Percentiles rank a stretch among this genome's conserved stretches.
Evolutionary conservation across 2,329 filamentous ascomycete species (phyloP).

Genomic region (Basipetospora chlamydospora): DNA sequence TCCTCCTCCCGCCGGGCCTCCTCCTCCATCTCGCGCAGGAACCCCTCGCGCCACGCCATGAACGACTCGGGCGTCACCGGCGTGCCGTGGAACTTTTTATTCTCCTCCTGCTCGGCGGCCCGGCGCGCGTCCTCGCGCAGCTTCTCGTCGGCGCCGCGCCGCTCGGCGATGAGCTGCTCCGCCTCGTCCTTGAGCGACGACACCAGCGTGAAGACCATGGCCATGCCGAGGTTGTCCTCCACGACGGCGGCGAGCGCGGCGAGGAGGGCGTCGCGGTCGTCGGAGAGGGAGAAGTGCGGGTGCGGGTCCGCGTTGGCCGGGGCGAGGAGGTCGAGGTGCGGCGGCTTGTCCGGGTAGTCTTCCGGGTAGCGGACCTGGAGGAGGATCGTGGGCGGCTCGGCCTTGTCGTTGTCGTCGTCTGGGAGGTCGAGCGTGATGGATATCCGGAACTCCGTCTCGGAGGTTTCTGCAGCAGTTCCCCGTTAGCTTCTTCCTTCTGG

Average conservation of each 20-base stretch:
- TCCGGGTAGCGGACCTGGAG: slow-evolving; percentile 83
- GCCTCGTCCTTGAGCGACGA: slow-evolving; percentile 78
- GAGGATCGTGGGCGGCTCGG: slow-evolving; percentile 56
- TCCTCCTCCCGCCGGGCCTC: slow-evolving; percentile 53
- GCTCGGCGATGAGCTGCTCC: slow-evolving; percentile 67
- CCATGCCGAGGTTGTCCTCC: slow-evolving; percentile 89
- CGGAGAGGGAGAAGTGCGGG: slow-evolving; percentile 61
- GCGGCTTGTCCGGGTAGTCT: slow-evolving; percentile 77
- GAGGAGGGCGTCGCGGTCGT: slow-evolving; percentile 65
- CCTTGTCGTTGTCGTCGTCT: slow-evolving; percentile 45
- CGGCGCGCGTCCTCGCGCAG: slow-evolving; percentile 37
- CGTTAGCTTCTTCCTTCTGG: no score
- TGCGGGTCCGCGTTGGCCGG: slow-evolving; percentile 56
- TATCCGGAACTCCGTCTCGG: slow-evolving; percentile 79
- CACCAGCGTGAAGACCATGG: slow-evolving; percentile 90
- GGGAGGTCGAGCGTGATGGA: slow-evolving; percentile 69
- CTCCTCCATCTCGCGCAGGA: slow-evolving; percentile 70
- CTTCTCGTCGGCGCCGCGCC: slow-evolving; percentile 49
- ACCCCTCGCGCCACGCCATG: slow-evolving; percentile 64
- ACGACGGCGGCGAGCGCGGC: slow-evolving; percentile 58
- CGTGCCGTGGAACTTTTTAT: slow-evolving; percentile 88
- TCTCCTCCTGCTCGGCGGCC: slow-evolving; percentile 74
- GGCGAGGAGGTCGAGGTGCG: slow-evolving; percentile 63
- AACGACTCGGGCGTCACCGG: slow-evolving; percentile 80
- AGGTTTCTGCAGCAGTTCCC: no score